phyloP scores from a whole-genome alignment of 202 grass and related monocot species.

The Tripidium arundinaceum region DNA sequence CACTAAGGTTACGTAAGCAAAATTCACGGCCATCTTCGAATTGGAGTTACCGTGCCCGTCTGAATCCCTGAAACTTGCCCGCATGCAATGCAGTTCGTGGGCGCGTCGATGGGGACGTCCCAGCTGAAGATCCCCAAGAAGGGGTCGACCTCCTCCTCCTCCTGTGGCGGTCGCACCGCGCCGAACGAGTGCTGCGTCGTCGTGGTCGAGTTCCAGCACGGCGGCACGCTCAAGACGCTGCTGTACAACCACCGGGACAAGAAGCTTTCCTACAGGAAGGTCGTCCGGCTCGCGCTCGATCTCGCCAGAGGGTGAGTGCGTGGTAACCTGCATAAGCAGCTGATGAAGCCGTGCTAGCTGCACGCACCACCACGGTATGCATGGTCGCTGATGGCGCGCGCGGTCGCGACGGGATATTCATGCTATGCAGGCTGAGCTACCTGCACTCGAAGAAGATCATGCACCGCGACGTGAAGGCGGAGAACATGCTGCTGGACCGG shows the following conservation, averaged over 20 bases:
- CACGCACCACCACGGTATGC: too few relatives aligned
- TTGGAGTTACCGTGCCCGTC: neutral
- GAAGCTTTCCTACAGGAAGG: constrained; percentile 60
- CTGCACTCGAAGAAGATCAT: constrained; percentile 75
- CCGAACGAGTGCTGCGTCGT: constrained; percentile 65
- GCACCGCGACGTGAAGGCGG: constrained; percentile 89
- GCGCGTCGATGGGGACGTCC: constrained; percentile 73
- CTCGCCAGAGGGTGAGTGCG: constrained; percentile 61
- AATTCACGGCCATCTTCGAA: neutral
- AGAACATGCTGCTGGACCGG: constrained; percentile 87
- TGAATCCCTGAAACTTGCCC: neutral
- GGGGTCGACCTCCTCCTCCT: neutral
- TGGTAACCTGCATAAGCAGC: too few relatives aligned
- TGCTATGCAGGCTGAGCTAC: constrained; percentile 53
- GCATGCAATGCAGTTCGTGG: constrained; percentile 54
- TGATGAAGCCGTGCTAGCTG: too few relatives aligned
- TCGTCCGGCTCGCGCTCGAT: constrained; percentile 66
- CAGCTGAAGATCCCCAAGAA: constrained; percentile 72
- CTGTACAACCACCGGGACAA: constrained; percentile 62
- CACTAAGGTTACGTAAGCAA: constrained; percentile 48
- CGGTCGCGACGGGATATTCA: neutral
- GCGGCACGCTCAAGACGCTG: constrained; percentile 71
- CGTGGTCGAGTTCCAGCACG: constrained; percentile 66
- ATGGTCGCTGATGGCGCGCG: neutral
- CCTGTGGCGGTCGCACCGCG: neutral